Base-by-base conservation (phyloP, 176 grass and related monocot species). In the Ensete ventricosum region DNA sequence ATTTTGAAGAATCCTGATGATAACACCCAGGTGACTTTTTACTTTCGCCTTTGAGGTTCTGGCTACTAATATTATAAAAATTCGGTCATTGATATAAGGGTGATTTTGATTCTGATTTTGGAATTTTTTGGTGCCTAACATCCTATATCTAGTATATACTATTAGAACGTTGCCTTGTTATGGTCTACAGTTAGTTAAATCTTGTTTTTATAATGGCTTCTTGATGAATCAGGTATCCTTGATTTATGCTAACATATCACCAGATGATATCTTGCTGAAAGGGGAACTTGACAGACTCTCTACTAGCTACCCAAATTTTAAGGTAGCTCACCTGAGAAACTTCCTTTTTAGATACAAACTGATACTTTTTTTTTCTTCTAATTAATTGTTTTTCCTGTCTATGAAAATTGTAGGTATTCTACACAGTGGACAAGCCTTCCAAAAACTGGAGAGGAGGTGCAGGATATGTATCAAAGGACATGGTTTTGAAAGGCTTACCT, bases 231-330 rank as follows among this genome's bases (percentile, higher is more conserved):
- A 98, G 94, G 83, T 98, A 58, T 98, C 94, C 49, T 86, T 98
- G 80, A 82, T 98, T 65, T 98, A 98, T 80, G 94, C 94, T 43
- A 98, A 98, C 14, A 69, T 93, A 62, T 93, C 94, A 14, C 88
- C 94, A 76, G 94, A 98, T 20, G 94, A 98, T 85, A 91, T 93
- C 82, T 86, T 98, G 82, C 82, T 98, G 73, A 98, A 91, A 85
- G 81, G 43, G 72, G 94, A 98, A 79, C 79, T 98, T 22, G 94
- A 98, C 80, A 91, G 88, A 81, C 88, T 98, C 81, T 78, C 90
- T 25, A 81, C 72, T 67, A 91, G 86, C 84, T 87, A 93, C 79
- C 90, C 94, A 48, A 98, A 98, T 90, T 98, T 98, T 80, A 98
- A 98, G 90, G 94, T 98, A 80, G 50, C 60, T 86, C 62, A 58